These are phyloP conservation scores for Neoascochyta sp. DNA, from an alignment of 2,329 filamentous ascomycete species.

Conservation along the genomic window DNA sequence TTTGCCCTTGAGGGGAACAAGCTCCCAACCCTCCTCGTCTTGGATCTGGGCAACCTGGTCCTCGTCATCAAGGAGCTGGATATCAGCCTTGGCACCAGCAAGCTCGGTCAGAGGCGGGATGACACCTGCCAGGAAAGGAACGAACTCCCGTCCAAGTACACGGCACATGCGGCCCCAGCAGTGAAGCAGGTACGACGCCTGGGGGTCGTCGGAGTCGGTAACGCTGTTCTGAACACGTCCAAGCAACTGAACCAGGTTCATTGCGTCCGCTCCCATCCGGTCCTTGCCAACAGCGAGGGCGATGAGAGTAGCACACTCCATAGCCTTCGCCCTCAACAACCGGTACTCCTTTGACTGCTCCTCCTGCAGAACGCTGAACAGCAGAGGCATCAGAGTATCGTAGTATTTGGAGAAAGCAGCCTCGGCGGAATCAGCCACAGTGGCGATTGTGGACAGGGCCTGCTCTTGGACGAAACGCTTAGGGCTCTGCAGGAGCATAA, in stretches of 20 bases:
- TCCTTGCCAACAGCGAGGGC: conserved; percentile 92
- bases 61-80: conserved; percentile 91
- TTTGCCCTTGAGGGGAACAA: conserved; percentile 95
- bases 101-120: conserved; percentile 92
- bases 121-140: conserved; percentile 86
- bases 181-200: conserved; percentile 94
- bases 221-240: conserved; percentile 78
- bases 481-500: conserved; percentile 81
- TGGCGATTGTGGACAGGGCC: conserved; percentile 94
- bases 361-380: conserved; percentile 83
- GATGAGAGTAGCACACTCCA: conserved; percentile 98
- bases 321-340: conserved; percentile 89
- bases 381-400: conserved; percentile 87
- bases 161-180: conserved; percentile 99
- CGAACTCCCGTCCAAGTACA: conserved; percentile 83
- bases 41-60: conserved; percentile 90
- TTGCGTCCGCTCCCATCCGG: conserved; percentile 80
- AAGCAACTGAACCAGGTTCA: conserved; percentile 81
- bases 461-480: conserved; percentile 98
- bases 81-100: conserved; percentile 92
- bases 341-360: conserved; percentile 93
- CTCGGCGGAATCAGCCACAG: conserved; percentile 97
- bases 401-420: conserved; percentile 94
- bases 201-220: conserved; percentile 87
- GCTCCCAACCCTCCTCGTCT: conserved; percentile 94